Evolutionary conservation across 768 basidiomycete genomes (phyloP), one percentile per base, ranked within the genome.

Genomic region (Filobasidium floriforme): DNA sequence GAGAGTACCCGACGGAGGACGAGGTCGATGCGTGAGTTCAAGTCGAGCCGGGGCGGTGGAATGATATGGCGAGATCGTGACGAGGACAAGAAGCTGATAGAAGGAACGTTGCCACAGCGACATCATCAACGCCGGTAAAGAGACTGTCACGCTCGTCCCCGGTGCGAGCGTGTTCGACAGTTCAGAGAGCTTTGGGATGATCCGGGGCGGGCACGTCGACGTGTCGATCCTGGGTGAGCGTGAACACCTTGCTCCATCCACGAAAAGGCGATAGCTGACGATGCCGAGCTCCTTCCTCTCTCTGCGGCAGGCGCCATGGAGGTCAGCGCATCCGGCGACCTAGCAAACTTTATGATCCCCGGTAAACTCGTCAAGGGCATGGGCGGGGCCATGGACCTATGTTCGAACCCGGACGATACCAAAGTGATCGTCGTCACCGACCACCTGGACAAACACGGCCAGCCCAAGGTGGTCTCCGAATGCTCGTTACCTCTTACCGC

Each of bases 341-440:
- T 97, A 69, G 93, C 93, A 64, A 97, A 97, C 82, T 97, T 91
- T 77, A 97, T 96, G 93, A 92, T 96, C 73, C 93, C 92, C 1
- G 91, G 92, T 15, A 94, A 96, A 60, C 71, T 74, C 61, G 72
- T 76, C 61, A 74, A 74, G 66, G 75, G 90, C 51, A 93, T 96
- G 75, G 93, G 93, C 14, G 93, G 92, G 60, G 92, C 92, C 12
- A 93, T 93, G 91, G 92, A 94, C 76, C 85, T 93, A 57, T 91
- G 92, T 66, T 94, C 92, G 66, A 96, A 94, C 80, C 93, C 92
- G 1, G 91, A 94, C 79, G 87, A 88, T 79, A 97, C 93, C 51
- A 93, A 89, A 79, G 73, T 77, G 43, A 40, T 94, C 64, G 90
- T 83, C 9, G 84, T 90, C 41, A 89, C 91, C 85, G 92, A 96